Base-by-base conservation (phyloP, 176 grass and related monocot species). In the Poa annua region DNA sequence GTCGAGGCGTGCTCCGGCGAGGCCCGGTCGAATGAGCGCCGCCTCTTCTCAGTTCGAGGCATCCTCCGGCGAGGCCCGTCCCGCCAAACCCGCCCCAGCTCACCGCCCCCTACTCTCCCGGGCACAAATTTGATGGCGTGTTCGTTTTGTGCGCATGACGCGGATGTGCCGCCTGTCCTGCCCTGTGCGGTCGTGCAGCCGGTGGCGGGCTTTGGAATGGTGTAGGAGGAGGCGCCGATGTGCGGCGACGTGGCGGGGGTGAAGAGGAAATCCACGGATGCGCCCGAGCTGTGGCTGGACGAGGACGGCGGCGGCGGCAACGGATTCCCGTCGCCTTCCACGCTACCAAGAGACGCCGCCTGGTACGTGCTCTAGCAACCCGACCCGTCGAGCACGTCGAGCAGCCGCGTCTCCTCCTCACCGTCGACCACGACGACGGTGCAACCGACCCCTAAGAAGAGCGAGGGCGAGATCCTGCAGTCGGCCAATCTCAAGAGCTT, bases 381-480 rank as follows among this genome's bases (percentile, higher is more conserved):
- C 24, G 7, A 7, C 41, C 49, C 9, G n/a, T n/a, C n/a, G 61
- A 88, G 80, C 35, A 15, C 41, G 4, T 89, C 86, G 20, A 86
- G 90, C 80, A 96, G 93, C 80, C 63, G 83, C 15, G 93, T 91
- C 5, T 96, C 93, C 0, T 96, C 93, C 0, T 67, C 90, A 5
- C 35, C 93, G 6, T 85, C n/a, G n/a, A n/a, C n/a, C n/a, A n/a
- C 90, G 3, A 14, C 71, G 24, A 62, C 66, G 3, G 62, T 62
- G 69, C 76, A 75, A 0, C 76, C 41, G 14, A 87, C 84, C n/a
- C 86, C 93, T 15, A 85, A 82, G 73, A 91, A 82, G 73, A 91
- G 84, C 53, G 88, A 97, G 74, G 94, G 86, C 14, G 91, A 97
- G 39, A 97, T 97, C 22, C 79, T 93, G 24, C 62, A 80, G 82